Base-by-base conservation (phyloP, 345 rosid genomes). In the Populus davidiana region DNA sequence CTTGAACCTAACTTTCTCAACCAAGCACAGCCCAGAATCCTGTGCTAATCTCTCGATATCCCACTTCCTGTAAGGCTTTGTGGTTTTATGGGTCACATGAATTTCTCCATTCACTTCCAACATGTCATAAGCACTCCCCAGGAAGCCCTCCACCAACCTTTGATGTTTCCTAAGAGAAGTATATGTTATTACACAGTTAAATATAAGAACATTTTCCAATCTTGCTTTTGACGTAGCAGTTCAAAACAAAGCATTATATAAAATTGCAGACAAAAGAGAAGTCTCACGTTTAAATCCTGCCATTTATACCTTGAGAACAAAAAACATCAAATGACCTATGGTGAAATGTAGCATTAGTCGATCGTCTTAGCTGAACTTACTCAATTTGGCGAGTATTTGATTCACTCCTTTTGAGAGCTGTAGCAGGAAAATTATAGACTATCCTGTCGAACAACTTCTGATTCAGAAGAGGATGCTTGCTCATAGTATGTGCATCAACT, bases 401-500 rank as follows among this genome's bases (percentile, higher is more conserved):
- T 44, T 44, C 50, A 3, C 50, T 44, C 50, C 16, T 44, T 44
- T 44, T 13, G 50, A 13, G 50, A 44, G 50, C 50, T 44, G 50
- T 13, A 44, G 56, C 56, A 18, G 8, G 56, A 50, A 5, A 88
- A 74, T 84, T 88, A 63, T 41, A 88, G 49, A 88, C 56, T 70
- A 88, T 75, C 77, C 85, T 50, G 29, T 86, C 86, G n/a, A 77
- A 84, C 67, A 39, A 12, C 0, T 74, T 59, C 0, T 69, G 75
- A 49, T 49, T 35, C 68, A 71, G n/a, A 47, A 9, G 31, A 43
- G 41, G 33, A 8, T 83, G 69, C 29, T 56, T 56, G 74, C 39
- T 70, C 87, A 87, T 83, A 2, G 76, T 68, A 50, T 39, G 44
- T 0, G 77, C 81, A 74, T 88, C 79, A 66, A 88, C 80, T 35